Evolutionary conservation across 129 eudicot species (phyloP), one percentile per base, ranked within the genome.

Genomic region (Daucus carota): DNA sequence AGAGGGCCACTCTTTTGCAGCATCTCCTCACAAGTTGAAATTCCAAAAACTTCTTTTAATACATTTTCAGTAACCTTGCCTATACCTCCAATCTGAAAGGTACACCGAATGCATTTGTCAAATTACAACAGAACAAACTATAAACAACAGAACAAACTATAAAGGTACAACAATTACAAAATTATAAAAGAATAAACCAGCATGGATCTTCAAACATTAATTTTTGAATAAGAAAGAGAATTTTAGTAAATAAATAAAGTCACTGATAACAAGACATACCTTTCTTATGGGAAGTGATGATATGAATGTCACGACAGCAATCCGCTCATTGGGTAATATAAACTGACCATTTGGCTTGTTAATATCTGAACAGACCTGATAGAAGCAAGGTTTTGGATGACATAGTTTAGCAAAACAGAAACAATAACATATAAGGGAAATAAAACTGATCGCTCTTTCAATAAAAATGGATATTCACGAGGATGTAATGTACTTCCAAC

Each of bases 281-380:
- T 92, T 92, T 59, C 98, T 83, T 80, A 87, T 91, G 59, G 99
- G 99, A 78, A 94, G 94, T 18, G 99, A 87, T 57, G 99, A 91
- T 79, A 94, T 91, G 81, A 94, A 91, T 70, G 96, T 89, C 88
- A 94, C 82, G 50, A 91, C 83, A 77, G 96, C 97, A 80, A 78
- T 81, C 66, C 88, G 86, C 62, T 91, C 87, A 78, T 89, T 94
- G 66, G 99, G 90, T 76, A 91, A 85, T 63, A 89, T 85, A 78
- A 91, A 94, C 54, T 94, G 97, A 36, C 99, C 97, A 78, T 91
- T 94, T 80, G 99, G 99, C 76, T 91, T 91, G 78, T 94, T 91
- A 79, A 91, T 94, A 77, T 94, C 99, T 43, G 97, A 94, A 75
- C 97, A 91, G 54, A 94, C 98, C 98, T 93, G 83, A 43, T 28